Conservation (phyloP, 805 yeast species). For the Starmerella potacharoeniae region DNA sequence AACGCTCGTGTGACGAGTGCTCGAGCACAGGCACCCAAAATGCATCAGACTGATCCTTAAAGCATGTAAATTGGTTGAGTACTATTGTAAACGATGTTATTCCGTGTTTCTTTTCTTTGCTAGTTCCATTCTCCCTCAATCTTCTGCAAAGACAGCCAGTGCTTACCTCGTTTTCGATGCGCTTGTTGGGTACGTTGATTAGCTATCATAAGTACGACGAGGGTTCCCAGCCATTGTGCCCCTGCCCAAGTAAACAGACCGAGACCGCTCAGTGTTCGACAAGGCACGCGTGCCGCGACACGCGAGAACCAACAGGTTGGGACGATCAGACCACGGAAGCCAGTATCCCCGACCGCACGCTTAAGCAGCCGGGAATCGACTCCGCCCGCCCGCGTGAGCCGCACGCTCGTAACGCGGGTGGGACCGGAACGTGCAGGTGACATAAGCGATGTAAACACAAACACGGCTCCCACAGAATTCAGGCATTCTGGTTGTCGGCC, state of each 20-base stretch:
- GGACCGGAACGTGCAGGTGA: constrained; percentile 5
- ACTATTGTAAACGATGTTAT: no score
- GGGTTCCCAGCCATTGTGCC: background rate
- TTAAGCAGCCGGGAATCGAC: background rate
- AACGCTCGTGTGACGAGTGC: no score
- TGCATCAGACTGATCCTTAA: no score
- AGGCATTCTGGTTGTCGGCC: background rate
- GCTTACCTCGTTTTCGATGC: no score
- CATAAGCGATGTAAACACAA: constrained; percentile 5
- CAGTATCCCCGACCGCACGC: background rate
- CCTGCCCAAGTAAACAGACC: background rate
- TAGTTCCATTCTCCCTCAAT: no score
- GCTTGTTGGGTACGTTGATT: background rate
- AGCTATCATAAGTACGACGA: background rate
- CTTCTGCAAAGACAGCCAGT: no score
- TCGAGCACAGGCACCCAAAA: no score
- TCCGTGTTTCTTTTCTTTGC: no score
- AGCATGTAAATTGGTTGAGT: no score
- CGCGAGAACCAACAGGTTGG: no score
- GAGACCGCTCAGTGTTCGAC: background rate
- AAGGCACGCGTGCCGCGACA: no score
- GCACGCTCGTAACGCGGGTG: background rate
- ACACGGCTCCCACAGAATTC: background rate
- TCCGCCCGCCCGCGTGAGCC: background rate
- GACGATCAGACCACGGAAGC: no score